Conservation (phyloP, 495 filamentous ascomycete species). For the Trichoderma gamsii region DNA sequence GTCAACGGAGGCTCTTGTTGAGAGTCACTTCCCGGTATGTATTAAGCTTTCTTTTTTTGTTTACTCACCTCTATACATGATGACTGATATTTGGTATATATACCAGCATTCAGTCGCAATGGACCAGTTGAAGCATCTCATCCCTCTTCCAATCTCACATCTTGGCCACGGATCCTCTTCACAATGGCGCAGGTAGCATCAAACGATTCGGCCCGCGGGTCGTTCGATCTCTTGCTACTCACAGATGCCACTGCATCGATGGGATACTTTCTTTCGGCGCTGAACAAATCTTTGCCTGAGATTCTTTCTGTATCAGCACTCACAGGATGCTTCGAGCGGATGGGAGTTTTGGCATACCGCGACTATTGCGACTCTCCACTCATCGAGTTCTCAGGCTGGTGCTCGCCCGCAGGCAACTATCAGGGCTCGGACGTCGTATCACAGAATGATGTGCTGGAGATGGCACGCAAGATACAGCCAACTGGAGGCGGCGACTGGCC, state of each 20-base stretch:
- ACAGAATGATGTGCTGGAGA: constrained; percentile 22
- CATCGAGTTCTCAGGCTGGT: constrained; percentile 42
- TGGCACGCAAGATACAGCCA: constrained; percentile 13
- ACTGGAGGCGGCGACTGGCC: constrained; percentile 32
- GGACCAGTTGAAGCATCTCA: neutral
- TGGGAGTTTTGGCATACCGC: constrained; percentile 40
- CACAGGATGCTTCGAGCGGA: constrained; percentile 39
- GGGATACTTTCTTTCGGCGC: constrained; percentile 16
- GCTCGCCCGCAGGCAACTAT: neutral
- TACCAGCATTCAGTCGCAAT: neutral
- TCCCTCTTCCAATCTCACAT: neutral
- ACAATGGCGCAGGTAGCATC: neutral
- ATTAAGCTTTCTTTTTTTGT: neutral
- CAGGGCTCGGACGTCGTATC: constrained; percentile 17
- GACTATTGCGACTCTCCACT: constrained; percentile 33
- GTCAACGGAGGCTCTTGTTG: neutral
- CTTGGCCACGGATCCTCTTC: neutral
- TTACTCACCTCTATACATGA: neutral
- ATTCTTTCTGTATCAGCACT: constrained; percentile 40
- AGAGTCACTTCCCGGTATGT: neutral
- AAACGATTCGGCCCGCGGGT: neutral
- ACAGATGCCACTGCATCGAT: constrained; percentile 43
- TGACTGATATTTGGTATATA: neutral
- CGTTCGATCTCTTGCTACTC: constrained; percentile 31
- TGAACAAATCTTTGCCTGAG: constrained; percentile 31